These are phyloP conservation scores for Azolla pinnata DNA, from an alignment of 75 land plant species.

Conservation along the genomic window DNA sequence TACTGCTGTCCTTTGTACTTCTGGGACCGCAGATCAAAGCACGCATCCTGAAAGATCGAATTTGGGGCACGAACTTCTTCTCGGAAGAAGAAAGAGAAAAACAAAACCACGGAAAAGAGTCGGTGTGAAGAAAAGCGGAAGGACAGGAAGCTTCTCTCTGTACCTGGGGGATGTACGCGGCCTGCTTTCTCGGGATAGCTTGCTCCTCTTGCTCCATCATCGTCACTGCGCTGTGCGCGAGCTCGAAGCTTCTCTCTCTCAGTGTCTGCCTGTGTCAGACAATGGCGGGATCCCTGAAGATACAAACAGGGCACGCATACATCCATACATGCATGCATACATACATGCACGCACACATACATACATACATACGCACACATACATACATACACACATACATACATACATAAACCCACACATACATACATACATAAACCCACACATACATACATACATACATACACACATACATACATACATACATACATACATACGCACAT, in stretches of 20 bases:
- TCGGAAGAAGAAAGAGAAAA: not conserved
- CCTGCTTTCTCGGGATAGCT: not conserved
- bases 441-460: constrained; percentile 1
- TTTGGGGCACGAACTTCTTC: not conserved
- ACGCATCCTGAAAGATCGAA: constrained; percentile 48
- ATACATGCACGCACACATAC: not conserved
- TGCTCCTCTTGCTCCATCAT: not conserved
- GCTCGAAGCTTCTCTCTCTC: no score
- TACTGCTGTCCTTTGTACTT: constrained; percentile 95
- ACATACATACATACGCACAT: not conserved
- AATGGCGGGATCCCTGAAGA: no score
- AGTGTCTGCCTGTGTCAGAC: no score
- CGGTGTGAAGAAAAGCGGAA: not conserved
- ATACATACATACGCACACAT: constrained; percentile 1
- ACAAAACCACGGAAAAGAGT: not conserved
- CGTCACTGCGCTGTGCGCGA: no score
- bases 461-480: constrained; percentile 1
- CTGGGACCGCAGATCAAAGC: constrained; percentile 52
- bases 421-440: not conserved
- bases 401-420: not conserved
- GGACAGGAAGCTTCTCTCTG: not conserved
- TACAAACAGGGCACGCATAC: no score
- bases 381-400: constrained; percentile 1
- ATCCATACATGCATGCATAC: not conserved
- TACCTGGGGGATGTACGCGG: constrained; percentile 1